Percentiles rank a stretch among this genome's conserved stretches.
These are phyloP conservation scores for Cylindrotheca fusiformis DNA, from an alignment of 108 stramenopile species.

Conservation along the genomic window DNA sequence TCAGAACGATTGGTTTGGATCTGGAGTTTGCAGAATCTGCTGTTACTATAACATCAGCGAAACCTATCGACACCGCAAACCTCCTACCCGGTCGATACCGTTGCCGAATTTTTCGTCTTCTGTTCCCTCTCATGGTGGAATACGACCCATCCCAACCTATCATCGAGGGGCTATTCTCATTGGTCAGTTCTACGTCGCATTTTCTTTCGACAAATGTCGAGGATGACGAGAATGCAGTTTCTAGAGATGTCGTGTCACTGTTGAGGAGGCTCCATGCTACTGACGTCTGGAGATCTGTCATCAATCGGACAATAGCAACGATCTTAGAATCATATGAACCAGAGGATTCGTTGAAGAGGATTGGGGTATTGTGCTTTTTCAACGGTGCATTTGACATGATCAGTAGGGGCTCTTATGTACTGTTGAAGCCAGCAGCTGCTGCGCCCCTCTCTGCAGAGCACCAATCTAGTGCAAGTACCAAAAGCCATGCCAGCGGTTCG, in stretches of 20 bases:
- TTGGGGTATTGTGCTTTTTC: slow-evolving; percentile 69
- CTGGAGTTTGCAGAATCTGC: slow-evolving; percentile 1
- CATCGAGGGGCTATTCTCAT: slow-evolving; percentile 41
- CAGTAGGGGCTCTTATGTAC: slow-evolving; percentile 48
- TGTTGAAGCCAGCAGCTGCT: slow-evolving; percentile 64
- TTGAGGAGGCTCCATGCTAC: slow-evolving; percentile 56
- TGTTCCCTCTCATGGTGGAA: slow-evolving; percentile 40
- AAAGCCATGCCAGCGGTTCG: slow-evolving; percentile 20
- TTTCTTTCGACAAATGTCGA: slow-evolving; percentile 11
- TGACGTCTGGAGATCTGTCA: slow-evolving; percentile 28
- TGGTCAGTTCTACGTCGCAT: slow-evolving; percentile 36
- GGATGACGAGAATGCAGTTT: slow-evolving; percentile 29
- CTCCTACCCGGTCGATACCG: slow-evolving; percentile 35
- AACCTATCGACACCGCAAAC: not conserved
- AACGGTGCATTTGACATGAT: slow-evolving; percentile 48
- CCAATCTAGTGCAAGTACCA: slow-evolving; percentile 26
- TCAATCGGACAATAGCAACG: slow-evolving; percentile 21
- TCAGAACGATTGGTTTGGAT: slow-evolving; percentile 21
- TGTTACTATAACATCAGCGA: not conserved
- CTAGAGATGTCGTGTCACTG: slow-evolving; percentile 50
- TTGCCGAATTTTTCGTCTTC: slow-evolving; percentile 53
- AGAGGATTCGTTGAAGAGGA: slow-evolving; percentile 5
- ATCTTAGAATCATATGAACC: not conserved
- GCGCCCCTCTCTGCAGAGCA: slow-evolving; percentile 45
- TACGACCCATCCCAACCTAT: slow-evolving; percentile 25